These are phyloP conservation scores for Backusella parvicylindrica DNA, from an alignment of 192 early-diverging fungal genomes.

Conservation along the genomic window DNA sequence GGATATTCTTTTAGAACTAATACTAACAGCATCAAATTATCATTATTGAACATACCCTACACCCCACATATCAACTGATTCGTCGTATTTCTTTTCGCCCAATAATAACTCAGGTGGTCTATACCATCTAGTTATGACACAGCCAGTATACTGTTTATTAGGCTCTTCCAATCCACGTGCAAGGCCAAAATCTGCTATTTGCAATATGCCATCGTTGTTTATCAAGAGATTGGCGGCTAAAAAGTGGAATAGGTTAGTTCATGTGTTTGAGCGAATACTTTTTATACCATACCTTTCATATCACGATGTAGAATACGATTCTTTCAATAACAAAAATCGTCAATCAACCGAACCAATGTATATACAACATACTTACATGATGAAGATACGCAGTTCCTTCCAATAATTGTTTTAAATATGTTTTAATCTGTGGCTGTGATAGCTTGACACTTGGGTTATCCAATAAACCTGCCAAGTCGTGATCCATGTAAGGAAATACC, in stretches of 20 bases:
- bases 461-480: conserved; percentile 92
- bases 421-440: conserved; percentile 80
- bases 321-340: conserved; percentile 8
- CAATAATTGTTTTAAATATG: conserved; percentile 88
- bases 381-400: conserved; percentile 91
- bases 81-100: conserved; percentile 76
- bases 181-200: conserved; percentile 96
- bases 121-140: conserved; percentile 97
- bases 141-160: conserved; percentile 73
- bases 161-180: conserved; percentile 72
- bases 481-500: conserved; percentile 98
- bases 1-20: background rate
- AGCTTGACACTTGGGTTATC: conserved; percentile 76
- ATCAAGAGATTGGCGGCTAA: conserved; percentile 92
- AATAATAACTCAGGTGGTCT: conserved; percentile 95
- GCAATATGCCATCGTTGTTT: conserved; percentile 84
- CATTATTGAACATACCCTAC: conserved; percentile 56
- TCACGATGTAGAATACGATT: conserved; percentile 62
- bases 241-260: conserved; percentile 16
- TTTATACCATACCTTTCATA: conserved; percentile 49
- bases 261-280: too few relatives aligned
- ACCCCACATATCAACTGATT: conserved; percentile 98
- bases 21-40: background rate
- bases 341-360: background rate
- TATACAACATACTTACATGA: conserved; percentile 29